A percentile compares a stretch with the other conserved stretches of the same genome.
These are phyloP conservation scores for Fusarium sp. DNA, from an alignment of 2,329 filamentous ascomycete species.

Conservation along the genomic window DNA sequence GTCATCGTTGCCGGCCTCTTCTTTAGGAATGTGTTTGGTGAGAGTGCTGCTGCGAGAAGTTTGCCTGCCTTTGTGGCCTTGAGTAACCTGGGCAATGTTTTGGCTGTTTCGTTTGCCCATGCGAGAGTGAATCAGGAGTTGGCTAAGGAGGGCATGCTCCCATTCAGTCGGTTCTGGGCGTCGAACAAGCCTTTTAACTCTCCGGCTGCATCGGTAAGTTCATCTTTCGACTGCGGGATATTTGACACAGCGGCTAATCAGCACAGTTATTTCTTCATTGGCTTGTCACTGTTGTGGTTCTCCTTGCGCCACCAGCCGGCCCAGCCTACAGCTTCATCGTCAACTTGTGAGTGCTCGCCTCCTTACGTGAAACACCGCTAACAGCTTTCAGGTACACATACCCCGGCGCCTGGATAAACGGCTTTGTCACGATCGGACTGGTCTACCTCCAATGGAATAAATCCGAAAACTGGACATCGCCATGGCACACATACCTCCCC, in stretches of 20 bases:
- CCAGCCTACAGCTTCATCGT: slow-evolving; percentile 76
- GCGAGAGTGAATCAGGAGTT: slow-evolving; percentile 72
- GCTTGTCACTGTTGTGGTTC: slow-evolving; percentile 71
- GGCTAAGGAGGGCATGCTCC: slow-evolving; percentile 75
- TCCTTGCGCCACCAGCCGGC: slow-evolving; percentile 73
- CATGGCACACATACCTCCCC: slow-evolving; percentile 62
- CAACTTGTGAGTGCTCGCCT: slow-evolving; percentile 53
- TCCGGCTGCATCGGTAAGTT: slow-evolving; percentile 64
- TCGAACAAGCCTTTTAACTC: slow-evolving; percentile 75
- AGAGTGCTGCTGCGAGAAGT: slow-evolving; percentile 60
- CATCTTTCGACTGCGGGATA: not conserved
- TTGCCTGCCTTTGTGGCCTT: slow-evolving; percentile 69
- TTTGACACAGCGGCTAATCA: slow-evolving; percentile 7
- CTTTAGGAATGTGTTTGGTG: slow-evolving; percentile 70
- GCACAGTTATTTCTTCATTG: slow-evolving; percentile 70
- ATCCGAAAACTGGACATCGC: slow-evolving; percentile 63
- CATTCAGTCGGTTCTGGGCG: slow-evolving; percentile 74
- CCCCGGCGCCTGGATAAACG: slow-evolving; percentile 65
- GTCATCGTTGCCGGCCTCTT: slow-evolving; percentile 70
- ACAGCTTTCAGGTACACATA: slow-evolving; percentile 56
- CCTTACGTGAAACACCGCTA: not conserved
- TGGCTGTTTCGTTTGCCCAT: slow-evolving; percentile 70
- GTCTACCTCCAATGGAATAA: slow-evolving; percentile 63
- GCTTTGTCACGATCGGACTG: slow-evolving; percentile 61
- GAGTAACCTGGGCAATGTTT: slow-evolving; percentile 70